phyloP scores from a whole-genome alignment of 371 early-diverging fungal species.

The Polyrhizophydium stewartii region DNA sequence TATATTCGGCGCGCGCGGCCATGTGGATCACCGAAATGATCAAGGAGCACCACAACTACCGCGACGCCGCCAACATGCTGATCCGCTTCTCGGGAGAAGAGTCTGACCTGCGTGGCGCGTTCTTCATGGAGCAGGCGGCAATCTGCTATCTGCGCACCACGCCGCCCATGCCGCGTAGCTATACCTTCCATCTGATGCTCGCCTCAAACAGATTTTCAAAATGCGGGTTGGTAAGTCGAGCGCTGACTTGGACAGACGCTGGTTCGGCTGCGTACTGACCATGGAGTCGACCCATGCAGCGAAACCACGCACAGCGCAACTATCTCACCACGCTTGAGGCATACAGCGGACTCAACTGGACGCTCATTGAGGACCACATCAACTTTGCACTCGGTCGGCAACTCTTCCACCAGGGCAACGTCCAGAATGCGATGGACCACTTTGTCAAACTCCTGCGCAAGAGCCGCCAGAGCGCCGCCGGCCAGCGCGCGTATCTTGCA shows the following conservation, averaged over 20 bases:
- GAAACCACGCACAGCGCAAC: constrained; percentile 70
- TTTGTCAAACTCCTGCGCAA: constrained; percentile 65
- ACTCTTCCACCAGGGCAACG: constrained; percentile 32
- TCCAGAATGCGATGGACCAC: constrained; percentile 32
- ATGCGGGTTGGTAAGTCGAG: constrained; percentile 29
- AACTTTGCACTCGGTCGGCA: constrained; percentile 82
- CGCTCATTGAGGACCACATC: constrained; percentile 77
- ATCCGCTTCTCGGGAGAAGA: constrained; percentile 71
- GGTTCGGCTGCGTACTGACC: no score
- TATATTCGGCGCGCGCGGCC: constrained; percentile 68
- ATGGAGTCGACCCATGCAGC: no score
- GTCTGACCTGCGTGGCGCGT: constrained; percentile 63
- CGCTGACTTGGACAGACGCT: no score
- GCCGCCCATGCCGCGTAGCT: constrained; percentile 72
- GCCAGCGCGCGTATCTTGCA: constrained; percentile 67
- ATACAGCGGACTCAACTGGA: constrained; percentile 67
- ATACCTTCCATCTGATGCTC: constrained; percentile 81
- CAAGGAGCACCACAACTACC: constrained; percentile 60
- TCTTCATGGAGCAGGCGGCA: constrained; percentile 88
- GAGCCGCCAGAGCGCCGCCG: constrained; percentile 57
- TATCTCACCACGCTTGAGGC: constrained; percentile 62
- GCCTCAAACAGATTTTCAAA: constrained; percentile 82
- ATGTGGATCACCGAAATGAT: constrained; percentile 79
- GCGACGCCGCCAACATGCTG: constrained; percentile 65
- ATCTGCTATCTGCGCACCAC: constrained; percentile 62